phyloP scores from a whole-genome alignment of 176 grass and related monocot genomes.

The Eragrostis nindensis region DNA sequence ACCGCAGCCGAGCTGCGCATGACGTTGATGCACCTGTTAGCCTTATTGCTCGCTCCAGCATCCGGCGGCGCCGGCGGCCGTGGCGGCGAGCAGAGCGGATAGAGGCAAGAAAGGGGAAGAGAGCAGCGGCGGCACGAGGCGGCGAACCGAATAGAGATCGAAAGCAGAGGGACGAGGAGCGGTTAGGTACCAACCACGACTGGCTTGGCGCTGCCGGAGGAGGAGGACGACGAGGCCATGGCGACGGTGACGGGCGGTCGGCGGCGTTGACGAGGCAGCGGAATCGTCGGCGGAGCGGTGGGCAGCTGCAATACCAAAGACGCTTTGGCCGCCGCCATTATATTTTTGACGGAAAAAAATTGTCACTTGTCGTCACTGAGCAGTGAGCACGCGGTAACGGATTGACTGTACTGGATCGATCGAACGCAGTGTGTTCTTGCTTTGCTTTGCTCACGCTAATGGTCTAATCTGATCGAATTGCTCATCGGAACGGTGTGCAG shows the following conservation, averaged over 20 bases:
- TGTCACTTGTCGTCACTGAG: background rate
- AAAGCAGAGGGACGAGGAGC: background rate
- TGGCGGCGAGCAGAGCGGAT: background rate
- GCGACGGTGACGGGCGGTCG: background rate
- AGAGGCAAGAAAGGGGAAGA: background rate
- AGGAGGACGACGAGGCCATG: conserved; percentile 32
- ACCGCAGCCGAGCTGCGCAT: conserved; percentile 68
- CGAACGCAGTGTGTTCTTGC: background rate
- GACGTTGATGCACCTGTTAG: background rate
- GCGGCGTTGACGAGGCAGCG: conserved; percentile 10
- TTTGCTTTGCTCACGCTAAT: too few species aligned
- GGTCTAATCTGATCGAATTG: too few species aligned
- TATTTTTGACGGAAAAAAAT: background rate
- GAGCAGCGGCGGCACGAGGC: background rate
- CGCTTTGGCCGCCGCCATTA: background rate
- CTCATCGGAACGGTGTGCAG: too few species aligned
- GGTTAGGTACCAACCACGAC: background rate
- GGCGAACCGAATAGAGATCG: background rate
- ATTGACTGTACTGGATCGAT: background rate
- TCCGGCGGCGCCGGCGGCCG: background rate
- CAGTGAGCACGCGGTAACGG: background rate
- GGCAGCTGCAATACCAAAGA: background rate
- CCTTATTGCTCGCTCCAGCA: background rate
- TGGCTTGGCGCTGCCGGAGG: conserved; percentile 3
- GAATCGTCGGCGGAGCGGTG: background rate